phyloP scores from a whole-genome alignment of 1,284 basidiomycete genomes.

The Cystobasidium pallidum region DNA sequence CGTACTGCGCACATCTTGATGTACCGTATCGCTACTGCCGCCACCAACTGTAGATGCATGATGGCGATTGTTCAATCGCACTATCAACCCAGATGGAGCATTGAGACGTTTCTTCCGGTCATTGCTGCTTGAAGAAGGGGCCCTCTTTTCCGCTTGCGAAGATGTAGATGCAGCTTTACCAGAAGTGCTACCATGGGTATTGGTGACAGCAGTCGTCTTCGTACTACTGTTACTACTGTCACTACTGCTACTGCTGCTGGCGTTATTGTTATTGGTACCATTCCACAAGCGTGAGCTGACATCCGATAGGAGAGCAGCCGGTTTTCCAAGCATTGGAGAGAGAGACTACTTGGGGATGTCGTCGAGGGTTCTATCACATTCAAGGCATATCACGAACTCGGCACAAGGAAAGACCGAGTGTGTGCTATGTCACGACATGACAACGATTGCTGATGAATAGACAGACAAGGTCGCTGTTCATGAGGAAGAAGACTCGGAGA shows the following conservation, averaged over 20 bases:
- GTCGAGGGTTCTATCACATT: too few species aligned
- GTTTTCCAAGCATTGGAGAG: conserved; percentile 8
- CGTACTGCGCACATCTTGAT: background rate
- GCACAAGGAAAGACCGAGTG: background rate
- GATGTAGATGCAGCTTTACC: background rate
- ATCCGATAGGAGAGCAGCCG: conserved; percentile 22
- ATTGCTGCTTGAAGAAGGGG: background rate
- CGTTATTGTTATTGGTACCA: background rate
- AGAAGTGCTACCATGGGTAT: background rate
- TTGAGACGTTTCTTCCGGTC: conserved; percentile 4
- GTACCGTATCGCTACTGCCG: background rate
- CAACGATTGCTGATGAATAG: too few species aligned
- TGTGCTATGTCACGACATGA: too few species aligned
- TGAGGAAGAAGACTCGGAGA: too few species aligned
- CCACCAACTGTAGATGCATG: conserved; percentile 4
- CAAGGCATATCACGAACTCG: background rate
- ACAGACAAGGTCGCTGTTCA: too few species aligned
- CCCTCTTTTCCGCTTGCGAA: background rate
- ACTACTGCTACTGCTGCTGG: background rate
- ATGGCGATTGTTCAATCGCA: background rate
- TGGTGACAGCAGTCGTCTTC: too few species aligned
- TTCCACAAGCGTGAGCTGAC: conserved; percentile 1
- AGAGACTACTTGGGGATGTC: background rate
- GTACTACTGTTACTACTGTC: too few species aligned
- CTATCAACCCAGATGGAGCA: background rate